These are phyloP conservation scores for Candida schatavii DNA, from an alignment of 805 yeast species.

Conservation along the genomic window DNA sequence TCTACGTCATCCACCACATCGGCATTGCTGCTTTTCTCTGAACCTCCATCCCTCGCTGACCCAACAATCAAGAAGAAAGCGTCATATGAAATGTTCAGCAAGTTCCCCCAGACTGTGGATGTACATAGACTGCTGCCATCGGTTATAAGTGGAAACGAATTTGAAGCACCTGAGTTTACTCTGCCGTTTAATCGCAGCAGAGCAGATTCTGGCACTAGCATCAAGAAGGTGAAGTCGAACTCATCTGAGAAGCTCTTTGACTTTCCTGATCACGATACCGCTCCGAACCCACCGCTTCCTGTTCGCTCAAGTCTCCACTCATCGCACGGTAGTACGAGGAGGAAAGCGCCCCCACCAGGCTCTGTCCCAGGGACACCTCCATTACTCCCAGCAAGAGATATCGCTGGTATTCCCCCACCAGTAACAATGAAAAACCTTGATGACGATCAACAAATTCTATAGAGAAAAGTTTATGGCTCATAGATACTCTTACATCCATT, in stretches of 20 bases:
- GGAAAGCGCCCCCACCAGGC: neutral
- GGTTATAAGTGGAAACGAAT: neutral
- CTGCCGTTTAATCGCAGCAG: neutral
- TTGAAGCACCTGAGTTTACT: neutral
- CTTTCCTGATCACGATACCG: neutral
- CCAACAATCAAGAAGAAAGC: neutral
- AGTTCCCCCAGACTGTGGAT: slow-evolving; percentile 1
- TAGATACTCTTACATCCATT: too few species aligned
- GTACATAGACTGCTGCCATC: neutral
- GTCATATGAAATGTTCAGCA: slow-evolving; percentile 6
- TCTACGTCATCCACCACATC: too few species aligned
- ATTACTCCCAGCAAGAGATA: neutral
- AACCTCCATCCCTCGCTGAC: neutral
- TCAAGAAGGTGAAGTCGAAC: neutral
- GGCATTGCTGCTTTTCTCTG: neutral
- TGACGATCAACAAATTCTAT: too few species aligned
- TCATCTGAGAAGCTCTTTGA: too few species aligned
- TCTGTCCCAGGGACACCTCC: neutral
- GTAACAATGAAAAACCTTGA: neutral
- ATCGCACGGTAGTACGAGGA: neutral
- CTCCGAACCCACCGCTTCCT: neutral
- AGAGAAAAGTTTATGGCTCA: too few species aligned
- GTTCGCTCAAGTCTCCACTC: too few species aligned
- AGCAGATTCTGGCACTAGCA: neutral
- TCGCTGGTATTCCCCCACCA: neutral